Conservation (phyloP, 2,329 filamentous ascomycete genomes). For the Penicillium nordicum region DNA sequence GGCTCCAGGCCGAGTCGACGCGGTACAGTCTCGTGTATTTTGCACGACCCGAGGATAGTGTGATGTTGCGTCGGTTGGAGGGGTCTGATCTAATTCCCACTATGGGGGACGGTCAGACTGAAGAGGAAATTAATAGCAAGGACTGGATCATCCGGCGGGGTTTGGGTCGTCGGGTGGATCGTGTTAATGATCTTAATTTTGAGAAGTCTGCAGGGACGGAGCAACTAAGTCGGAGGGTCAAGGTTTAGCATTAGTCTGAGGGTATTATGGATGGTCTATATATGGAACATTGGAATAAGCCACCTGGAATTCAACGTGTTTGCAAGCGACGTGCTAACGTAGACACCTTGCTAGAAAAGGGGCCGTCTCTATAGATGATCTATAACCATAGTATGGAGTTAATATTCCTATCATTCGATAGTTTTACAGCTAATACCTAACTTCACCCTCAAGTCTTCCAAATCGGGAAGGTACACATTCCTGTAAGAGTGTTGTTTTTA, state of each 20-base stretch:
- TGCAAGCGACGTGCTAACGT: neutral
- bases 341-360: neutral
- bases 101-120: slow-evolving; percentile 28
- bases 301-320: neutral
- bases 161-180: slow-evolving; percentile 32
- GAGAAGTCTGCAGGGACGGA: slow-evolving; percentile 36
- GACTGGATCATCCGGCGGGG: slow-evolving; percentile 44
- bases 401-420: neutral
- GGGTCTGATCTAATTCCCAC: slow-evolving; percentile 35
- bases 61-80: slow-evolving; percentile 42
- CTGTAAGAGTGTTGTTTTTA: neutral
- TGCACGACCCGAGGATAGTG: slow-evolving; percentile 49
- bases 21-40: slow-evolving; percentile 57
- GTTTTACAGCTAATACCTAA: neutral
- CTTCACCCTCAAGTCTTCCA: neutral
- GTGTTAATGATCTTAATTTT: slow-evolving; percentile 29
- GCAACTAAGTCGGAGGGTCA: slow-evolving; percentile 33
- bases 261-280: neutral
- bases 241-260: slow-evolving; percentile 11
- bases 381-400: neutral
- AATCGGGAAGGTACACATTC: neutral
- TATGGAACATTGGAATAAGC: neutral
- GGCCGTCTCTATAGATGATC: too few species aligned
- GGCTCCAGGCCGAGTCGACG: slow-evolving; percentile 42
- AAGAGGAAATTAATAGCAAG: slow-evolving; percentile 40